Conservation (phyloP, 2,329 filamentous ascomycete genomes). For the Penicillium sp. region DNA sequence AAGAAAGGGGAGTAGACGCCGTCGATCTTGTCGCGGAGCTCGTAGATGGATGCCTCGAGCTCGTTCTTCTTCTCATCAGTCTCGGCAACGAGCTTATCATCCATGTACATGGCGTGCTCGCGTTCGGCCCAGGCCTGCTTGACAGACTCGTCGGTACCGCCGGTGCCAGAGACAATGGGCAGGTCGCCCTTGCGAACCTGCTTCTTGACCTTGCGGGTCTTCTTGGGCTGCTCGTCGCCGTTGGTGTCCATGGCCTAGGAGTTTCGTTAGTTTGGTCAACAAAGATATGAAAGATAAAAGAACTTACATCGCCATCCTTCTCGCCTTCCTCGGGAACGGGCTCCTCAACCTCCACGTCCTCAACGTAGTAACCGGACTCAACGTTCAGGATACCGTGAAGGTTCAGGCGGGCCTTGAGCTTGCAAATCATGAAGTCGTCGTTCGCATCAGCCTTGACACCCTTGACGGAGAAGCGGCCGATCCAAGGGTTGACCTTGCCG, state of each 20-base stretch:
- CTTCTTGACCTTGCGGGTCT: constrained; percentile 98
- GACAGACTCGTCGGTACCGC: constrained; percentile 67
- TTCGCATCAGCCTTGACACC: constrained; percentile 89
- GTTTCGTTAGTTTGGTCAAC: constrained; percentile 18
- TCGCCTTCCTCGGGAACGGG: constrained; percentile 72
- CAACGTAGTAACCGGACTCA: constrained; percentile 95
- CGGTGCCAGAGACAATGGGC: constrained; percentile 78
- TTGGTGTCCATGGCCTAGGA: constrained; percentile 83
- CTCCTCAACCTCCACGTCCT: constrained; percentile 96
- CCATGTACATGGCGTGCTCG: constrained; percentile 89
- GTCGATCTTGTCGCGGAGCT: constrained; percentile 91
- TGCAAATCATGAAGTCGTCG: constrained; percentile 99
- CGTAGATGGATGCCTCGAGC: constrained; percentile 96
- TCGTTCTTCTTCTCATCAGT: constrained; percentile 99
- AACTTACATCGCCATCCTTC: constrained; percentile 60
- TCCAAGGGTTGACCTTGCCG: constrained; percentile 89
- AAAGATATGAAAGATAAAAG: neutral
- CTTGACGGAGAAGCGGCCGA: constrained; percentile 97
- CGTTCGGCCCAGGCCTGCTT: constrained; percentile 73
- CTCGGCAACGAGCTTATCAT: constrained; percentile 97
- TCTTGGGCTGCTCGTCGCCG: constrained; percentile 66
- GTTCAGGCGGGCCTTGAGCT: constrained; percentile 96
- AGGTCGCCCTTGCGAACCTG: constrained; percentile 97
- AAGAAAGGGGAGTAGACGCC: constrained; percentile 80
- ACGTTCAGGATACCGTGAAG: constrained; percentile 95